A percentile compares a stretch with the other conserved stretches of the same genome.
Evolutionary conservation across 2,329 filamentous ascomycete genomes (phyloP).

Genomic region (Macroventuria anomochaeta): DNA sequence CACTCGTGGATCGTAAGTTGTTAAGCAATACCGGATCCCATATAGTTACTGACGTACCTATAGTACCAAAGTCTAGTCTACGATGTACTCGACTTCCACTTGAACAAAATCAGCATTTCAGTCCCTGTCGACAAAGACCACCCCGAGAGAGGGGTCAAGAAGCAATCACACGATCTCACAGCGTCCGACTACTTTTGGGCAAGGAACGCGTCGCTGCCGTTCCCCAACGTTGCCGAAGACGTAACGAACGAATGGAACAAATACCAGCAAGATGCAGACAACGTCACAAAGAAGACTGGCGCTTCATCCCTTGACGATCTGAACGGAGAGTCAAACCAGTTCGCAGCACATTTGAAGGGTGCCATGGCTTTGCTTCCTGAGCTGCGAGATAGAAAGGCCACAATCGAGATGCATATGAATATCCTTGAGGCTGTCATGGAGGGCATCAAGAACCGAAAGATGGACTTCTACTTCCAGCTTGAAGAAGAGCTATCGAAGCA

Average conservation of each 20-base stretch:
- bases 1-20: conserved; percentile 76
- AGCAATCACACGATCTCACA: conserved; percentile 88
- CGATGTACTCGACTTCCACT: conserved; percentile 77
- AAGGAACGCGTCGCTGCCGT: conserved; percentile 87
- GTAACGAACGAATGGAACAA: conserved; percentile 92
- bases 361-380: conserved; percentile 93
- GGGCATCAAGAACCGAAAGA: conserved; percentile 91
- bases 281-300: conserved; percentile 94
- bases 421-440: conserved; percentile 80
- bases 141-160: conserved; percentile 75
- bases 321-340: conserved; percentile 85
- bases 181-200: conserved; percentile 96
- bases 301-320: conserved; percentile 92
- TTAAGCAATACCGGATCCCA: too few species aligned
- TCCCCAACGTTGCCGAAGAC: conserved; percentile 94
- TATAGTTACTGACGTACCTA: background rate
- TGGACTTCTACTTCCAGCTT: conserved; percentile 95
- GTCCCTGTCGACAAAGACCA: conserved; percentile 79
- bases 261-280: conserved; percentile 93
- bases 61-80: conserved; percentile 82
- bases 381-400: conserved; percentile 82
- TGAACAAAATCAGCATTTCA: conserved; percentile 95
- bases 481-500: conserved; percentile 94
- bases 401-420: conserved; percentile 95
- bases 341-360: conserved; percentile 92